Base-by-base conservation (phyloP, 805 yeast genomes). In the Yamadazyma insecticola region DNA sequence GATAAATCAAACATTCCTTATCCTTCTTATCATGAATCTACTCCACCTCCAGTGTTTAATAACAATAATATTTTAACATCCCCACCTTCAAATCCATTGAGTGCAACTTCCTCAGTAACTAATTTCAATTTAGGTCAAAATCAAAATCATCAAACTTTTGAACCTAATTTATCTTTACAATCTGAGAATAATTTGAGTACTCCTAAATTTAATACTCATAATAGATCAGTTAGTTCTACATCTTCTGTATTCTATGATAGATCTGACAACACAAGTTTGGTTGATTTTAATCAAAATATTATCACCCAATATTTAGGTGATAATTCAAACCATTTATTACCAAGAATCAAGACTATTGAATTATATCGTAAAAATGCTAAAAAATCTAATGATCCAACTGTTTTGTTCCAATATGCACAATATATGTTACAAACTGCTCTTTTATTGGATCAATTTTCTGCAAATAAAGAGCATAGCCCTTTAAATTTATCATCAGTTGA, bases 341-440 rank as follows among this genome's bases (percentile, higher is more conserved):
- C 95, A 13, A 71, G 92, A 41, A 71, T 81, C 58, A 78, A 83
- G 51, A 88, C 96, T 4, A 74, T 90, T 36, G 96, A 89, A 44
- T 69, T 86, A 66, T 89, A 90, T 62, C 72, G 92, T 33, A 73
- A 81, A 43, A 89, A 86, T 50, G 96, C 94, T 4, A 81, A 81
- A 45, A 84, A 80, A 47, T 75, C 87, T 13, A 81, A 79, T 48
- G 96, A 90, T 49, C 95, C 96, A 0, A 76, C 74, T 13, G 81
- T 86, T n/a, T 72, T 88, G 45, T 86, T 87, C 55, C 87, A 87
- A 49, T 88, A 85, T 52, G 96, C 97, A 1, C 92, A 87, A 57
- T 86, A 83, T 54, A 80, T 85, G 79, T 61, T 87, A 30, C 90
- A 85, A 53, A 83, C 94, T 1, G 95, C 94, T 1, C 66, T 89